Percentiles rank a stretch among this genome's conserved stretches.
These are phyloP conservation scores for Trypanosoma lewisi DNA, from an alignment of 208 protist species.

Conservation along the genomic window DNA sequence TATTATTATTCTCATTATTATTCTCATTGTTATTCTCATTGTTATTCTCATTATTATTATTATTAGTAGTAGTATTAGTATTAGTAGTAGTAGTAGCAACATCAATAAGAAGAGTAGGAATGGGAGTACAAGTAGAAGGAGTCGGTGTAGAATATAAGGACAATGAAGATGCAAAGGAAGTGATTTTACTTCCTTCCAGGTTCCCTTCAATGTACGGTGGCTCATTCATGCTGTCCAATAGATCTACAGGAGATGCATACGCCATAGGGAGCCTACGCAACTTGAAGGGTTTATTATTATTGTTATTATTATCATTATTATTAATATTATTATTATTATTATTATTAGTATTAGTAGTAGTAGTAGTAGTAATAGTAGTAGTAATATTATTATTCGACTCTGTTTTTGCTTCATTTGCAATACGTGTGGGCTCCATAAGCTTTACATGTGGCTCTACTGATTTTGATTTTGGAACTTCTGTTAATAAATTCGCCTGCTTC, in stretches of 20 bases:
- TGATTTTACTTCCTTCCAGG: neutral
- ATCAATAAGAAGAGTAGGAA: too few relatives aligned
- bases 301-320: neutral
- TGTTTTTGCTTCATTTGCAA: neutral
- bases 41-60: too few relatives aligned
- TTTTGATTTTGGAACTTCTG: neutral
- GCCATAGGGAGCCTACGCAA: constrained; percentile 1
- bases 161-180: too few relatives aligned
- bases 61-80: too few relatives aligned
- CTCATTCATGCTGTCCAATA: neutral
- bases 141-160: too few relatives aligned
- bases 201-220: neutral
- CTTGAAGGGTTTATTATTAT: neutral
- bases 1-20: too few relatives aligned
- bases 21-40: too few relatives aligned
- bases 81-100: too few relatives aligned
- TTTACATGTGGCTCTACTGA: neutral
- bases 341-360: neutral
- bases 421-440: neutral
- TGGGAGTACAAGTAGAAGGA: too few relatives aligned
- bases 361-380: neutral
- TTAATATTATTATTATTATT: neutral
- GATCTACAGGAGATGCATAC: neutral
- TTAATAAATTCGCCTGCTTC: too few relatives aligned
- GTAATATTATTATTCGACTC: neutral